Percentiles rank a stretch among this genome's conserved stretches.
Evolutionary conservation across 495 filamentous ascomycete genomes (phyloP).

Genomic region (Penicillium riverlandense): DNA sequence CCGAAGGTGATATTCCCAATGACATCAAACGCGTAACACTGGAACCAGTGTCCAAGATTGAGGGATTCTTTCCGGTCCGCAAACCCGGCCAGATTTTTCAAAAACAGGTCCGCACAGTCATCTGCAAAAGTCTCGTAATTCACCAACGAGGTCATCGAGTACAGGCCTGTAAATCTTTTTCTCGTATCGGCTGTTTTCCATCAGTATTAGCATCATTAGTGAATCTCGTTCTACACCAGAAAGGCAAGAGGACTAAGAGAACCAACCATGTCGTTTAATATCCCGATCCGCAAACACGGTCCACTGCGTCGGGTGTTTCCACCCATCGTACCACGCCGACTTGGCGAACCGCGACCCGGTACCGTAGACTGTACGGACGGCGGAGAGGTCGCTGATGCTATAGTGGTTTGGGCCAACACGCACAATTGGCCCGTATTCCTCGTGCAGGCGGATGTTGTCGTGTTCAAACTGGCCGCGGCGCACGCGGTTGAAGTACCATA

Average conservation of each 20-base stretch:
- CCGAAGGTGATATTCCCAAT: conserved; percentile 62
- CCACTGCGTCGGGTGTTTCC: conserved; percentile 29
- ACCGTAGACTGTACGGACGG: conserved; percentile 40
- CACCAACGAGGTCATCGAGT: conserved; percentile 47
- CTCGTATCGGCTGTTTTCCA: conserved; percentile 19
- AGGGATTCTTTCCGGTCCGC: conserved; percentile 21
- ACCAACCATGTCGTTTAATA: conserved; percentile 32
- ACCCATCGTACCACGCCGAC: conserved; percentile 31
- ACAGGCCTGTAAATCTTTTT: conserved; percentile 37
- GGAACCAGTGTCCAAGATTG: conserved; percentile 47
- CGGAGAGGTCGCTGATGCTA: conserved; percentile 36
- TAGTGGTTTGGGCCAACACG: conserved; percentile 44
- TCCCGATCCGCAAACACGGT: conserved; percentile 36
- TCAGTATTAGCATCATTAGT: neutral
- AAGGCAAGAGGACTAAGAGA: neutral
- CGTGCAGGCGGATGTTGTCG: conserved; percentile 40
- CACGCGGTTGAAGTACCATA: conserved; percentile 47
- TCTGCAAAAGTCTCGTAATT: conserved; percentile 50
- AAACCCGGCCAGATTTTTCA: conserved; percentile 34
- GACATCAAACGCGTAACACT: conserved; percentile 55
- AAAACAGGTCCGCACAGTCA: conserved; percentile 41
- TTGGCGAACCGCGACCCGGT: conserved; percentile 32
- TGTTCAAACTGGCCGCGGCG: conserved; percentile 35
- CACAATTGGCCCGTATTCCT: conserved; percentile 32
- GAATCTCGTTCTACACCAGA: no score